Conservation (phyloP, 2,329 filamentous ascomycete genomes). For the Trematosphaeria pertusa region DNA sequence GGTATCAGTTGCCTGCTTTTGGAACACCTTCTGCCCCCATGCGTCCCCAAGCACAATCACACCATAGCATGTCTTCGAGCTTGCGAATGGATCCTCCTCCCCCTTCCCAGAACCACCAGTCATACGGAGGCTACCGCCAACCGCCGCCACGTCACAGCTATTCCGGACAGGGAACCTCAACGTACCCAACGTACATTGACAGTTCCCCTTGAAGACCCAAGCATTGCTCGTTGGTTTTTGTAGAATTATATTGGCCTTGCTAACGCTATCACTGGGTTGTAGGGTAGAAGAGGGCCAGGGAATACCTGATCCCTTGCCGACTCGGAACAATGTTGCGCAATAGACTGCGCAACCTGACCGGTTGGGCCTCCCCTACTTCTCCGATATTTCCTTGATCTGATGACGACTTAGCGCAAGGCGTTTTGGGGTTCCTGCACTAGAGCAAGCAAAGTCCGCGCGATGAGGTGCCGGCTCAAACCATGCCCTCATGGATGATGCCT, state of each 20-base stretch:
- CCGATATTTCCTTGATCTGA: slow-evolving; percentile 2
- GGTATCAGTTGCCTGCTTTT: slow-evolving; percentile 35
- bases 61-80: slow-evolving; percentile 21
- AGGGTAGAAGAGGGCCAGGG: slow-evolving; percentile 43
- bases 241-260: slow-evolving; percentile 23
- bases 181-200: slow-evolving; percentile 35
- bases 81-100: slow-evolving; percentile 29
- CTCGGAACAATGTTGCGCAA: neutral
- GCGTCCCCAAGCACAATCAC: slow-evolving; percentile 23
- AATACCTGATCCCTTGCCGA: neutral
- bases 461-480: neutral
- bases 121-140: slow-evolving; percentile 12
- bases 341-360: neutral
- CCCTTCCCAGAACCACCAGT: slow-evolving; percentile 20
- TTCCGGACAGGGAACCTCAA: slow-evolving; percentile 32
- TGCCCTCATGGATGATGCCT: no score
- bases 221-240: slow-evolving; percentile 17
- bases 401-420: slow-evolving; percentile 4
- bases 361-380: neutral
- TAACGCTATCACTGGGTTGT: slow-evolving; percentile 26
- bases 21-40: slow-evolving; percentile 21
- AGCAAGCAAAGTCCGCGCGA: neutral
- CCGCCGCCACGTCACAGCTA: slow-evolving; percentile 11
- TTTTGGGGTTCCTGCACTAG: neutral
- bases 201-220: slow-evolving; percentile 31